These are phyloP conservation scores for Stentor coeruleus DNA, from an alignment of 73 alveolate species.

Conservation along the genomic window DNA sequence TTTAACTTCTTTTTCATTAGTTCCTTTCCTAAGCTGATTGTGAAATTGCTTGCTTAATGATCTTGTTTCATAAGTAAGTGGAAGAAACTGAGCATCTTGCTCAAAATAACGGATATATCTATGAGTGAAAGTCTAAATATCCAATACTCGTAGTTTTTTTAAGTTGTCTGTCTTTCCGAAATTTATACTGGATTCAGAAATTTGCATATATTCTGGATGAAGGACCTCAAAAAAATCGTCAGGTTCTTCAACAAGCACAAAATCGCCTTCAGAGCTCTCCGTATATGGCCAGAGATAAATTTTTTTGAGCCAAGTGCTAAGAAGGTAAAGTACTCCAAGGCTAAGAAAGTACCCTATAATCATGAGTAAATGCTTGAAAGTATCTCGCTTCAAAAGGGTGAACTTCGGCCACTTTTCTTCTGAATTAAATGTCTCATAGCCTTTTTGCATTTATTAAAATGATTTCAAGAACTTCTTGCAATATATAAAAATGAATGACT, in stretches of 20 bases:
- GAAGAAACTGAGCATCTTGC: slow-evolving; percentile 18
- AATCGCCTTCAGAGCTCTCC: neutral
- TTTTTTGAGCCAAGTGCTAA: neutral
- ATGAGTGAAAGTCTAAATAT: slow-evolving; percentile 32
- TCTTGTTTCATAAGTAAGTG: slow-evolving; percentile 21
- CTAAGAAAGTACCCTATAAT: neutral
- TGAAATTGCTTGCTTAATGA: slow-evolving; percentile 10
- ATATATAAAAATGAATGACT: neutral
- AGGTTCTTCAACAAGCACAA: neutral
- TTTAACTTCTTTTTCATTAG: neutral
- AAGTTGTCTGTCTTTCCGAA: neutral
- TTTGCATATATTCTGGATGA: neutral
- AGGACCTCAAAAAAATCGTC: neutral
- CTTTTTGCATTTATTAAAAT: neutral
- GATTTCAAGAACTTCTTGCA: neutral
- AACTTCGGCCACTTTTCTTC: neutral
- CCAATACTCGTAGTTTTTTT: neutral
- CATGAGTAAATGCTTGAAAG: neutral
- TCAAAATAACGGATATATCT: slow-evolving; percentile 32
- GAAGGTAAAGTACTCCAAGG: neutral
- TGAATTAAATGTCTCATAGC: neutral
- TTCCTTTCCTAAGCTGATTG: neutral
- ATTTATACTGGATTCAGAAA: neutral
- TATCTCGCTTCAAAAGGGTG: neutral
- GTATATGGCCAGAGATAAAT: neutral